Percentiles rank a stretch among this genome's conserved stretches.
These are phyloP conservation scores for Suillus hirtellus DNA, from an alignment of 768 basidiomycete species.

Conservation along the genomic window DNA sequence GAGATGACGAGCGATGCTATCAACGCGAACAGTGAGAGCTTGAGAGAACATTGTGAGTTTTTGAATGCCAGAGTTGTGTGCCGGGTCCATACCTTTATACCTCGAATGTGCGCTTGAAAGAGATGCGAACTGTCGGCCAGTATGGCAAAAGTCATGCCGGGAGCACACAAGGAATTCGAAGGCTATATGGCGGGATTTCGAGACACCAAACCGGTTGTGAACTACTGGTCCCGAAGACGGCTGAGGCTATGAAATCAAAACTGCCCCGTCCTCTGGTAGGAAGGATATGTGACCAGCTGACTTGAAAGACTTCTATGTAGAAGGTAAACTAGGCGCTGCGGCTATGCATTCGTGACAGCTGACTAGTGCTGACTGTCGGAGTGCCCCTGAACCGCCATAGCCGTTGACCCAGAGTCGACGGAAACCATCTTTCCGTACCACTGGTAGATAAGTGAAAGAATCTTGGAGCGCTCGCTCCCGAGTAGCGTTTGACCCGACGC, in stretches of 20 bases:
- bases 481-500: not conserved
- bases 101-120: not conserved
- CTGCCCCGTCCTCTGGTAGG: not conserved
- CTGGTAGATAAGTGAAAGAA: not conserved
- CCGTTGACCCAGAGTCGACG: not conserved
- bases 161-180: not conserved
- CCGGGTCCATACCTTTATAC: not conserved
- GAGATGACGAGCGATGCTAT: slow-evolving; percentile 15
- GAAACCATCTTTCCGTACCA: not conserved
- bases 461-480: not conserved
- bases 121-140: not conserved
- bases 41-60: not conserved
- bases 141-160: not conserved
- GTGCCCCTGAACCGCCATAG: not conserved
- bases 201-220: not conserved
- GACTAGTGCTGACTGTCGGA: not conserved
- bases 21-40: not conserved
- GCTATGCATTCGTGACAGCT: not conserved
- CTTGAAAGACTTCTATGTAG: not conserved
- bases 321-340: not conserved
- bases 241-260: not conserved
- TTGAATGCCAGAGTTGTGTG: not conserved
- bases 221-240: not conserved
- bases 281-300: not conserved
- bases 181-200: not conserved